Evolutionary conservation across 805 yeast genomes (phyloP), one percentile per base, ranked within the genome.

Genomic region (Kuraishia molischiana): DNA sequence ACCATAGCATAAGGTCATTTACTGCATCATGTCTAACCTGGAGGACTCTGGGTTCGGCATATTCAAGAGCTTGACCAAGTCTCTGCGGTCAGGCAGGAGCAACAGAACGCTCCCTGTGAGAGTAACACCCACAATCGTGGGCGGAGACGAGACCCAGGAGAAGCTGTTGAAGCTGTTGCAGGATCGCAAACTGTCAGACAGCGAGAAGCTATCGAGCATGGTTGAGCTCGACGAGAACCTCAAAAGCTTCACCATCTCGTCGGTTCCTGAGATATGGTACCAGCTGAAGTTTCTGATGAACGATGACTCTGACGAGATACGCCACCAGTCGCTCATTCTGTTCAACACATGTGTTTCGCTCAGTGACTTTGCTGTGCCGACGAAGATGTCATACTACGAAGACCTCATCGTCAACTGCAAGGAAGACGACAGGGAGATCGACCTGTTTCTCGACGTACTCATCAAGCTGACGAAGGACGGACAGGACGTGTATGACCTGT

Each of bases 191-290:
- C 31, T 28, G 13, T 41, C 56, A 2, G 34, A 39, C 0, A 19
- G 30, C 8, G 58, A 51, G 15, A 59, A 78, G 42, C 61, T 71
- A 1, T 61, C 67, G 1, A 77, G 82, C 0, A 77, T 83, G 0
- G 62, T 61, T 2, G 55, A 66, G 17, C 55, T 85, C 31, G 58
- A 71, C 5, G 66, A 66, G 2, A 62, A 74, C 3, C 54, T 85
- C 2, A 67, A 67, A 18, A 70, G 66, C 35, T 67, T 66, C 36
- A 62, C 78, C 3, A 67, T 77, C 2, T 65, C 79, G 0, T 70
- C 81, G 2, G 66, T 84, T 3, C 77, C 85, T 0, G 87, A 82
- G 43, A 65, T 85, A 2, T 85, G 95, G 95, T 75, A 79, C 52
- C 58, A 77, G 37, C 79, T 81, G 0, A 61, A 72, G 41, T 73